Evolutionary conservation across 495 filamentous ascomycete genomes (phyloP), one percentile per base, ranked within the genome.

Genomic region (Aspergillus sparsus): DNA sequence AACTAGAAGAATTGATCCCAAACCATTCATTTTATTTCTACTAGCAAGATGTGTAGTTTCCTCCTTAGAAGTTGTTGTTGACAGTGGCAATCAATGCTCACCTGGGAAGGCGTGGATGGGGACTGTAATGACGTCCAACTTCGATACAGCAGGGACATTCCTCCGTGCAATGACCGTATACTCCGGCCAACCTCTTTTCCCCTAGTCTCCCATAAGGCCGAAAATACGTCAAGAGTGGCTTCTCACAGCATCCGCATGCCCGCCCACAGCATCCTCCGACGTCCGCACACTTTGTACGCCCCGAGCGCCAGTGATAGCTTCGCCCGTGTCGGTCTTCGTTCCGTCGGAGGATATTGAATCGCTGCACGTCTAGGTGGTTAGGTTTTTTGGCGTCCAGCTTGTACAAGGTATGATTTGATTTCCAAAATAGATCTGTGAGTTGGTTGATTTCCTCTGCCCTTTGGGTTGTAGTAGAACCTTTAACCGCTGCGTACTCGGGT

Each of bases 91-190:
- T 27, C 21, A 3, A 27, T 27, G 21, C 21, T 27, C 1, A 3
- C 21, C 21, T 12, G 27, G 27, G 46, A 50, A 50, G 46, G 11
- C 11, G 5, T 12, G 13, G 6, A 57, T 57, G 18, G 15, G 55
- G 42, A 3, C 10, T 35, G 37, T 49, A 51, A 33, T n/a, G 27
- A 3, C 16, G 15, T 9, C 34, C 33, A 9, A 37, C 10, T 2
- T 16, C 4, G 41, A 58, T 51, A 50, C 55, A 58, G 16, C 55
- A 58, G 16, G 32, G 45, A 41, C 55, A 51, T 32, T 51, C 55
- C 34, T 1, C 44, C 7, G 55, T 58, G 47, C 55, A 58, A 41
- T 50, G 45, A 1, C 34, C 55, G 50, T 50, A 49, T 1, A 58
- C n/a, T 16, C 16, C 11, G 6, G 32, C 34, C 3, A 47, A n/a